Evolutionary conservation across 345 rosid genomes (phyloP).

Genomic region (Salix exigua): DNA sequence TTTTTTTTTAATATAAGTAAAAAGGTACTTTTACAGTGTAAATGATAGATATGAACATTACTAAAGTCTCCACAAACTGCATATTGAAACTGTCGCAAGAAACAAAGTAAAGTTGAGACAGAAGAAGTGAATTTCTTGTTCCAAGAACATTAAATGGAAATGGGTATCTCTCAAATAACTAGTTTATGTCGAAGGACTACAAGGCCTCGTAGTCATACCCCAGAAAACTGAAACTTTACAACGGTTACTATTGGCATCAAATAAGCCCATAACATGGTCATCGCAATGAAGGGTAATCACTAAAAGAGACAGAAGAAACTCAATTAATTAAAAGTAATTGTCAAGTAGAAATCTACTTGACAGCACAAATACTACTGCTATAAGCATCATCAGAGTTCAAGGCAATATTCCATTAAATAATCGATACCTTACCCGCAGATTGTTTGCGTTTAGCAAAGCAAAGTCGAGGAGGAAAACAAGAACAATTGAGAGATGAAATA

Average conservation of each 20-base stretch:
- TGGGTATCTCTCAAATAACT: background rate
- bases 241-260: background rate
- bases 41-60: background rate
- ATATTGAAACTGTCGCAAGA: background rate
- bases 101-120: background rate
- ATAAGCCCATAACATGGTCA: background rate
- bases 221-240: background rate
- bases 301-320: background rate
- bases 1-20: too few species aligned
- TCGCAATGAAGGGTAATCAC: background rate
- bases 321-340: background rate
- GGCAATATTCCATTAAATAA: background rate
- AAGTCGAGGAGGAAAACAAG: constrained; percentile 35
- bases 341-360: background rate
- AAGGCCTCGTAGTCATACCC: background rate
- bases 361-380: background rate
- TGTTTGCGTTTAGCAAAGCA: constrained; percentile 37
- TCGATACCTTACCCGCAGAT: constrained; percentile 41
- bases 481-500: constrained; percentile 30
- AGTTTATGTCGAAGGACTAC: background rate
- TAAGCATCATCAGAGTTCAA: background rate
- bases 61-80: background rate
- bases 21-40: background rate
- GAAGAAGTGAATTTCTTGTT: background rate
- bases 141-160: background rate